Conservation (phyloP, 768 basidiomycete species). For the Ramaria rubella region DNA sequence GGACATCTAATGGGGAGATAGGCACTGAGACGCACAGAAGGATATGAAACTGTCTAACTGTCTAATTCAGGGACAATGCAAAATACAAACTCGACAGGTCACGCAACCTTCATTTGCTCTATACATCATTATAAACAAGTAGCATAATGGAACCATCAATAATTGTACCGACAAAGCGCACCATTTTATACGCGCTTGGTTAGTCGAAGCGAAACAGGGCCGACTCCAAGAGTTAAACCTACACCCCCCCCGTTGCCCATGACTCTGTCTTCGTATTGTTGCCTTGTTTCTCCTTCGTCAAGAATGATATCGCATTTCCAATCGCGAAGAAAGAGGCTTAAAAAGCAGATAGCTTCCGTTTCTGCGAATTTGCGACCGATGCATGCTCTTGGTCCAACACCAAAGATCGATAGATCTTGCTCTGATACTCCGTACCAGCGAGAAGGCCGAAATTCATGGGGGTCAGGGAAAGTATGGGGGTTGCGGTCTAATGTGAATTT, state of each 20-base stretch:
- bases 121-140: no score
- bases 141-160: no score
- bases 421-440: constrained; percentile 39
- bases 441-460: constrained; percentile 41
- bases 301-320: constrained; percentile 45
- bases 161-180: no score
- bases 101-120: no score
- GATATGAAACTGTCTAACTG: no score
- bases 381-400: constrained; percentile 43
- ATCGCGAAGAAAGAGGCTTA: constrained; percentile 46
- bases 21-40: no score
- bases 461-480: constrained; percentile 42
- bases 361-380: constrained; percentile 51
- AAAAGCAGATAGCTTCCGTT: constrained; percentile 46
- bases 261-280: constrained; percentile 20
- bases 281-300: constrained; percentile 29
- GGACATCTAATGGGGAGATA: no score
- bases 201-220: constrained; percentile 16
- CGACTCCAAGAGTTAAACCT: constrained; percentile 16
- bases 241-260: constrained; percentile 13
- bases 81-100: no score
- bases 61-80: no score
- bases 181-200: constrained; percentile 8
- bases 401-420: constrained; percentile 18
- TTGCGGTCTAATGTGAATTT: constrained; percentile 36